Conservation (phyloP, 2,329 filamentous ascomycete species). For the Diaporthe citrichinensis region DNA sequence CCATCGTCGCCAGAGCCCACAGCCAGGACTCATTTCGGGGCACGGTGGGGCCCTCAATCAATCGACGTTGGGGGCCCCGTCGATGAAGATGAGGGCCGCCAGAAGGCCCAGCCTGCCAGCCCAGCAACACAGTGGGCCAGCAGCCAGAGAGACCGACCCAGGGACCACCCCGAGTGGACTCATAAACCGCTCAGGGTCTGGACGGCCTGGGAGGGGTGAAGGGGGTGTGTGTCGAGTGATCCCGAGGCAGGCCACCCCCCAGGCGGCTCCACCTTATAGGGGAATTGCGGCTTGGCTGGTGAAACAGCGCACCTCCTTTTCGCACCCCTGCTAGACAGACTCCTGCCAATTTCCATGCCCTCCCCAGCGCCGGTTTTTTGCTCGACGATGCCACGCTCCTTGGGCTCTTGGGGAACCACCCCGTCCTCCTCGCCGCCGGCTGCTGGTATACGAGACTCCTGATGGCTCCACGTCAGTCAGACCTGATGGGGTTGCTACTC, state of each 20-base stretch:
- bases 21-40: conserved; percentile 21
- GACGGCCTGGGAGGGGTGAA: background rate
- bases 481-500: background rate
- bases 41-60: conserved; percentile 27
- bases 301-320: conserved; percentile 41
- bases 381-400: conserved; percentile 33
- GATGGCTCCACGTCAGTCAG: background rate
- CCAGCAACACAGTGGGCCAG: background rate
- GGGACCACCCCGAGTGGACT: background rate
- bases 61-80: conserved; percentile 17
- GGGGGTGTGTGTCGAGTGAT: conserved; percentile 18
- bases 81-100: conserved; percentile 1
- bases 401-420: background rate
- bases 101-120: background rate
- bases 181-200: conserved; percentile 1
- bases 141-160: background rate
- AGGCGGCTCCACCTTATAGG: conserved; percentile 18
- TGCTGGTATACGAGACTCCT: background rate
- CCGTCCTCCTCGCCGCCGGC: background rate
- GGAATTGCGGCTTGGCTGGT: conserved; percentile 33
- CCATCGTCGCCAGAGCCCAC: conserved; percentile 2
- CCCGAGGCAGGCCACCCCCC: conserved; percentile 7
- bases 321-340: conserved; percentile 25
- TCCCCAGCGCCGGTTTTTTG: conserved; percentile 12
- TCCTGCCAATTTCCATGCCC: conserved; percentile 36